Evolutionary conservation across 1,284 basidiomycete species (phyloP).

Genomic region (Cryptococcus sp.): DNA sequence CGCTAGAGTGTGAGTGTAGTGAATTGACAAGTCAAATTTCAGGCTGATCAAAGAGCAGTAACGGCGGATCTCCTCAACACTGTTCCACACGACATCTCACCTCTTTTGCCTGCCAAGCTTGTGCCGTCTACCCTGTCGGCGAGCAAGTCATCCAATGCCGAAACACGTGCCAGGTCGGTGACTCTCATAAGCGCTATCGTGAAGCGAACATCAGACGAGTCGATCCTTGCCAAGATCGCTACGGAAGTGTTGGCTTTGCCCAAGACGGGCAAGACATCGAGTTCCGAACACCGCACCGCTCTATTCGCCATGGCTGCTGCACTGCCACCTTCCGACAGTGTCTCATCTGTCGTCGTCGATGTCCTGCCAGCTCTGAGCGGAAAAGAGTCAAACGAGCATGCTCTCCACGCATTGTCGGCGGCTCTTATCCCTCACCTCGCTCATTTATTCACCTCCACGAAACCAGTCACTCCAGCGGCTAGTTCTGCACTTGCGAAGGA

Average conservation of each 20-base stretch:
- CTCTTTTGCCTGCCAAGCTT: slow-evolving; percentile 63
- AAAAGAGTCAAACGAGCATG: slow-evolving; percentile 74
- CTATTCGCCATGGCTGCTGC: slow-evolving; percentile 73
- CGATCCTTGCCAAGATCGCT: slow-evolving; percentile 54
- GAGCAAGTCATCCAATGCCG: slow-evolving; percentile 73
- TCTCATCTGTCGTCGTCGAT: slow-evolving; percentile 62
- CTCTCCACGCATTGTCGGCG: slow-evolving; percentile 60
- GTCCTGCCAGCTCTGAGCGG: slow-evolving; percentile 63
- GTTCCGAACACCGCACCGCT: slow-evolving; percentile 78
- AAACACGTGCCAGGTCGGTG: slow-evolving; percentile 64
- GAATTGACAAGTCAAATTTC: neutral
- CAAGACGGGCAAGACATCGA: slow-evolving; percentile 77
- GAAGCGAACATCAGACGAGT: slow-evolving; percentile 42
- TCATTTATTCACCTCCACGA: slow-evolving; percentile 57
- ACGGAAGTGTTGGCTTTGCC: slow-evolving; percentile 71
- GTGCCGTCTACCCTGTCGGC: slow-evolving; percentile 67
- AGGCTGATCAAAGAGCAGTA: slow-evolving; percentile 20
- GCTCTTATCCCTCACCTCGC: slow-evolving; percentile 65
- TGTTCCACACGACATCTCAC: slow-evolving; percentile 58
- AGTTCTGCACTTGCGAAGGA: slow-evolving; percentile 65
- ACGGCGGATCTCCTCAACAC: slow-evolving; percentile 40
- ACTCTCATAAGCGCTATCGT: slow-evolving; percentile 65
- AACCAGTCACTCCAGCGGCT: slow-evolving; percentile 56
- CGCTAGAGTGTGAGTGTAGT: slow-evolving; percentile 36
- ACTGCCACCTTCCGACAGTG: slow-evolving; percentile 58